A percentile compares a stretch with the other conserved stretches of the same genome.
phyloP scores from a whole-genome alignment of 2,329 filamentous ascomycete species.

The Claviceps maximensis region DNA sequence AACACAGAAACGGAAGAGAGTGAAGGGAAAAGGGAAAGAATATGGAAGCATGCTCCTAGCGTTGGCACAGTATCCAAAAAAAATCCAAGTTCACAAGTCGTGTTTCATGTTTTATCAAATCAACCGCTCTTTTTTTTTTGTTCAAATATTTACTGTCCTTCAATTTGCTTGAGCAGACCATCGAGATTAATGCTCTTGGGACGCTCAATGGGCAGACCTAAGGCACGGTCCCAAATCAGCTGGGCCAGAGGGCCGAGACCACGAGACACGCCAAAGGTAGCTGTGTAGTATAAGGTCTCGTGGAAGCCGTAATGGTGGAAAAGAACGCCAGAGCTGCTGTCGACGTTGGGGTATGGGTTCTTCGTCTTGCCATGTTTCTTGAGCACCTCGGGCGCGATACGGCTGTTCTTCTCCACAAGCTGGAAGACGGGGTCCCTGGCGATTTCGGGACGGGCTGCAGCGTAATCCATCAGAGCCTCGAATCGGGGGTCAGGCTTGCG shows the following conservation, averaged over 20 bases:
- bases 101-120: neutral
- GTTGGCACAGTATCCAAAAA: neutral
- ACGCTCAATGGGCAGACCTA: slow-evolving; percentile 90
- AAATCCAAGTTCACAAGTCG: neutral
- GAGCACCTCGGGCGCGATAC: slow-evolving; percentile 79
- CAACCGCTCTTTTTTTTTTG: neutral
- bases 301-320: slow-evolving; percentile 98
- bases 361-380: slow-evolving; percentile 96
- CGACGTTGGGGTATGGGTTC: slow-evolving; percentile 96
- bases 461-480: slow-evolving; percentile 93
- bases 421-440: slow-evolving; percentile 80
- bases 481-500: slow-evolving; percentile 96
- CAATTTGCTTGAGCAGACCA: slow-evolving; percentile 61
- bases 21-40: neutral
- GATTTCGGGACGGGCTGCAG: slow-evolving; percentile 71
- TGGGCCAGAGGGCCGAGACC: slow-evolving; percentile 82
- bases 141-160: slow-evolving; percentile 23
- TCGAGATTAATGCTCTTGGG: slow-evolving; percentile 95
- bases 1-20: neutral
- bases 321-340: slow-evolving; percentile 81
- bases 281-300: slow-evolving; percentile 89
- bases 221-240: slow-evolving; percentile 86
- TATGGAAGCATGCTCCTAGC: neutral
- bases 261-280: slow-evolving; percentile 55
- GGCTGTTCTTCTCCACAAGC: slow-evolving; percentile 84